Base-by-base conservation (phyloP, 2,329 filamentous ascomycete genomes). In the Fusarium udum region DNA sequence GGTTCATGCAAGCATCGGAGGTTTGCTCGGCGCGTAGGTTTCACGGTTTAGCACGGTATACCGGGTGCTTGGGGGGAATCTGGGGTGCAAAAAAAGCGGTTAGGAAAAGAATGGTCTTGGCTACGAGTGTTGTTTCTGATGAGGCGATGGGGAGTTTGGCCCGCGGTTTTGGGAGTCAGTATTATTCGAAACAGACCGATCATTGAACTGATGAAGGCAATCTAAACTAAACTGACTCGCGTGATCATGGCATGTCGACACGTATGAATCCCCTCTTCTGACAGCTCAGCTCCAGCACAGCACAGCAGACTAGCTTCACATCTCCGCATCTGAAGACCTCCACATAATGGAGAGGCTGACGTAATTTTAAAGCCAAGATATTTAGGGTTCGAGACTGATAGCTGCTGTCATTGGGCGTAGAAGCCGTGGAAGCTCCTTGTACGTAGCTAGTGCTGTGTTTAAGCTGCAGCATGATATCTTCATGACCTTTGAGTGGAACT, bases 141-240 rank as follows among this genome's bases (percentile, higher is more conserved):
- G 66, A 61, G 71, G 75, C 66, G 74, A 75, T 71, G 61, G 53
- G 75, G 75, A 76, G 75, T 77, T 77, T 69, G 75, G 61, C 59
- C 56, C 56, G 55, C 39, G 64, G 67, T 62, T 71, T 67, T 66
- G 64, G 67, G 60, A 66, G 61, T 71, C 66, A 67, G 64, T 64
- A 70, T 61, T 67, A 71, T 69, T 64, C 64, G 62, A 69, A 71
- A 75, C 67, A 67, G 69, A 71, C 67, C 71, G 48, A 64, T 61
- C 36, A 46, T 71, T 73, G 48, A 58, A 61, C 53, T 56, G 37
- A 58, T 59, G 39, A 24, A 31, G 48, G 31, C 22, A 26, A 43
- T 26, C 22, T 43, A 26, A 43, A 36, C 22, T 43, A n/a, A 39
- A 34, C 24, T 57, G 64, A 55, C 46, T 64, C 43, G 53, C 59